Evolutionary conservation across 345 rosid species (phyloP).

Genomic region (Eutrema yunnanense): DNA sequence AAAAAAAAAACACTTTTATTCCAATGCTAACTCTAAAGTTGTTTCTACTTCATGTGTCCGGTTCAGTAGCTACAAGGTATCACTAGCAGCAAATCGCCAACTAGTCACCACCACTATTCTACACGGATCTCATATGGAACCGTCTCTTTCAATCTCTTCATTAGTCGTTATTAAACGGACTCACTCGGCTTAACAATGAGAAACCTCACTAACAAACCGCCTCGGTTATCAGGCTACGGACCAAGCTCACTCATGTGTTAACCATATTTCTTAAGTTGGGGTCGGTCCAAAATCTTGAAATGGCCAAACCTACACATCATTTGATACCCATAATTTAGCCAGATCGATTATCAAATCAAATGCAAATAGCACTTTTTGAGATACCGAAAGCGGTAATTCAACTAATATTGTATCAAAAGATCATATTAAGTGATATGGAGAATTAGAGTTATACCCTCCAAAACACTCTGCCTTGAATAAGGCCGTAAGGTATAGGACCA

Average conservation of each 20-base stretch:
- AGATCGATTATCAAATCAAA: not conserved
- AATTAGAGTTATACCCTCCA: slow-evolving; percentile 45
- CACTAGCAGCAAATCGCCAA: not conserved
- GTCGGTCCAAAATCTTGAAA: slow-evolving; percentile 44
- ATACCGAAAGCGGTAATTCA: not conserved
- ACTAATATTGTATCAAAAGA: not conserved
- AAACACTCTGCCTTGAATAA: slow-evolving; percentile 52
- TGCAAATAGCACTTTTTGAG: not conserved
- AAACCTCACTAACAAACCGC: not conserved
- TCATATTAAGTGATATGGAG: not conserved
- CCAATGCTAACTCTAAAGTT: too few species aligned
- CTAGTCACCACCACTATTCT: not conserved
- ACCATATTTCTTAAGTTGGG: not conserved
- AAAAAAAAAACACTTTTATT: too few species aligned
- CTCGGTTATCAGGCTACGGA: not conserved
- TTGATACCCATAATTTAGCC: not conserved
- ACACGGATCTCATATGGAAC: not conserved
- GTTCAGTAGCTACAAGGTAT: not conserved
- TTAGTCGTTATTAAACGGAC: not conserved
- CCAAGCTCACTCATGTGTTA: not conserved
- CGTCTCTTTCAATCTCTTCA: not conserved
- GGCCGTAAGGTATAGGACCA: slow-evolving; percentile 75
- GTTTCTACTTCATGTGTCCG: too few species aligned
- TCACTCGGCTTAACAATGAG: not conserved
- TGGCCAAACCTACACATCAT: slow-evolving; percentile 49